Percentiles rank a stretch among this genome's conserved stretches.
These are phyloP conservation scores for Globisporangium emineosum DNA, from an alignment of 352 stramenopile genomes.

Conservation along the genomic window DNA sequence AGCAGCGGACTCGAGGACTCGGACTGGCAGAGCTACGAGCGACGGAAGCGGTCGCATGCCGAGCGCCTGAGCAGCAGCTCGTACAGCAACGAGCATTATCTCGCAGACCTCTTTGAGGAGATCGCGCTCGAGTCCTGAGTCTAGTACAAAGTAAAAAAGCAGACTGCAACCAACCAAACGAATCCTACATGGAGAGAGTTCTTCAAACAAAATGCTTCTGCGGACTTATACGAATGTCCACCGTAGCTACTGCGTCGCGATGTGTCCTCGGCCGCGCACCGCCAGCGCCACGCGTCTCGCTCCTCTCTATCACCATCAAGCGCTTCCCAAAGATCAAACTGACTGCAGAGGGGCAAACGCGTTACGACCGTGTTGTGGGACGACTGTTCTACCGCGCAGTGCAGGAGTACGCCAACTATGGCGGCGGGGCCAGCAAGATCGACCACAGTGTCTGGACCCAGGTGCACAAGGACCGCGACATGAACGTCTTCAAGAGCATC, in stretches of 20 bases:
- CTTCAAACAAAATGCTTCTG: too few species aligned
- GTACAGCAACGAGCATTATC: constrained; percentile 5
- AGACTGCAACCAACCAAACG: too few species aligned
- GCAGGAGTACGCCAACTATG: neutral
- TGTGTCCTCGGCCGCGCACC: too few species aligned
- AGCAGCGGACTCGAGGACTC: neutral
- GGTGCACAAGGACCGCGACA: constrained; percentile 6
- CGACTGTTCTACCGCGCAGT: neutral
- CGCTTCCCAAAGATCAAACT: neutral
- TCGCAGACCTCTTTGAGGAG: constrained; percentile 3
- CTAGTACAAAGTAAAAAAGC: too few species aligned
- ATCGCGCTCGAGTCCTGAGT: neutral
- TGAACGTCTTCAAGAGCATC: constrained; percentile 8
- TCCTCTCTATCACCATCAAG: neutral
- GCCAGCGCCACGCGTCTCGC: neutral
- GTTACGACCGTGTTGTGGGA: neutral
- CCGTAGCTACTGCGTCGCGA: too few species aligned
- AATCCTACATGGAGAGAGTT: too few species aligned
- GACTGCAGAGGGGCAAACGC: neutral
- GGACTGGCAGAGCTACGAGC: constrained; percentile 1
- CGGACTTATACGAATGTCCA: too few species aligned
- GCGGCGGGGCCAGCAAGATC: neutral
- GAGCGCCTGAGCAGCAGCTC: constrained; percentile 2
- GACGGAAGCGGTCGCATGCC: neutral
- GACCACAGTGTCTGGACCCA: constrained; percentile 10